Percentiles rank a stretch among this genome's conserved stretches.
Evolutionary conservation across 495 filamentous ascomycete genomes (phyloP).

Genomic region (Penicillium paxilli): DNA sequence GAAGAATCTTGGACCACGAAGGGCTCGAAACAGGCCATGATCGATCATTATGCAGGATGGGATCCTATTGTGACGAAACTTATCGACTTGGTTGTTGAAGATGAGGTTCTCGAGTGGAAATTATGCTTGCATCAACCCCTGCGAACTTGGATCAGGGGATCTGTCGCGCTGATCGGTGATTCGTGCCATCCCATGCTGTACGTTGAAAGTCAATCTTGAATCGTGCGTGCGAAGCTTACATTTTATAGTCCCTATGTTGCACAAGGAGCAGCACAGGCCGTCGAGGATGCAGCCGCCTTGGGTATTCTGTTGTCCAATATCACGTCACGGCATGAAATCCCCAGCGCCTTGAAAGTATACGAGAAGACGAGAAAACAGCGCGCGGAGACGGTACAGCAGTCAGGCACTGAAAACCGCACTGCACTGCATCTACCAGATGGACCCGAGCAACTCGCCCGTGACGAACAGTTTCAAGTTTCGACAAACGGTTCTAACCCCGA

Average conservation of each 20-base stretch:
- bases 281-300: constrained; percentile 57
- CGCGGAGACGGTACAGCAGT: constrained; percentile 51
- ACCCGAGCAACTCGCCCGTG: constrained; percentile 49
- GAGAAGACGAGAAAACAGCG: constrained; percentile 50
- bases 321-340: constrained; percentile 37
- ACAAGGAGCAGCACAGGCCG: constrained; percentile 54
- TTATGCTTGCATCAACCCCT: constrained; percentile 58
- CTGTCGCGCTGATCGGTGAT: constrained; percentile 65
- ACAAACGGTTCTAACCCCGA: constrained; percentile 41
- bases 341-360: constrained; percentile 44
- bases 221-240: not conserved
- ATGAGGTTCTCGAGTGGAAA: constrained; percentile 64
- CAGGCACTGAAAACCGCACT: constrained; percentile 50
- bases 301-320: constrained; percentile 47
- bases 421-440: constrained; percentile 57
- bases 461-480: constrained; percentile 43
- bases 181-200: constrained; percentile 67
- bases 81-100: constrained; percentile 41
- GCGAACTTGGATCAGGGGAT: constrained; percentile 55
- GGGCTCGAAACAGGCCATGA: constrained; percentile 43
- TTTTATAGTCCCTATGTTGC: constrained; percentile 42
- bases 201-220: constrained; percentile 1
- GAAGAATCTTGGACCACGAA: constrained; percentile 47
- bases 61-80: constrained; percentile 35
- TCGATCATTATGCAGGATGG: constrained; percentile 43